These are phyloP conservation scores for Lanmaoa rubissima DNA, from an alignment of 768 basidiomycete genomes.

Conservation along the genomic window DNA sequence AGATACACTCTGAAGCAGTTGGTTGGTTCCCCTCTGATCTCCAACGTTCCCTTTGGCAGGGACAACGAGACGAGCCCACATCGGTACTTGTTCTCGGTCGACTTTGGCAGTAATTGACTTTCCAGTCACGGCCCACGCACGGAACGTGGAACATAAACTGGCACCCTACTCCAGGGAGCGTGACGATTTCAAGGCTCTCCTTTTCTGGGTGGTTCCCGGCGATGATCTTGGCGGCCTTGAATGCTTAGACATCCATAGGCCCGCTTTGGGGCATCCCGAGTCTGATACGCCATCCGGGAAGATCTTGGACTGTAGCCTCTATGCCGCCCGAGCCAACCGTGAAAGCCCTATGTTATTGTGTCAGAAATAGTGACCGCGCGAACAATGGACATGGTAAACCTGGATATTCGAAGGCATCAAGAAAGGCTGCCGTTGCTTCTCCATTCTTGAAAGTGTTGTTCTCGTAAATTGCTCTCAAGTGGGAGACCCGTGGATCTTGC, in stretches of 20 bases:
- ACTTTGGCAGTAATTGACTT: conserved; percentile 43
- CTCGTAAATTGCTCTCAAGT: conserved; percentile 45
- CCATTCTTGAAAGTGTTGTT: conserved; percentile 42
- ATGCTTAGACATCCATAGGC: conserved; percentile 60
- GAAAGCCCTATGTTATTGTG: conserved; percentile 37
- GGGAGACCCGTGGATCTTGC: conserved; percentile 53
- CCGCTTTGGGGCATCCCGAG: conserved; percentile 63
- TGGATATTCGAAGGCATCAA: conserved; percentile 44
- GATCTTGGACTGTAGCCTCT: conserved; percentile 58
- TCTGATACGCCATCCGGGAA: conserved; percentile 50
- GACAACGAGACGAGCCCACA: conserved; percentile 52
- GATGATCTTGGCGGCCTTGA: conserved; percentile 55
- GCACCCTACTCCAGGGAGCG: conserved; percentile 42
- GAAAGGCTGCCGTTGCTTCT: conserved; percentile 46
- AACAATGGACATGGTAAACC: conserved; percentile 27
- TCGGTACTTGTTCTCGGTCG: conserved; percentile 36
- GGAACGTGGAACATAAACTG: conserved; percentile 49
- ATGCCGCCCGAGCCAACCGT: conserved; percentile 55
- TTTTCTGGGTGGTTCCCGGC: conserved; percentile 49
- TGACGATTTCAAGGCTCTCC: conserved; percentile 57
- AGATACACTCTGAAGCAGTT: conserved; percentile 56
- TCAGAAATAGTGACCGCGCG: neutral
- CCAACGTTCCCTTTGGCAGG: conserved; percentile 43
- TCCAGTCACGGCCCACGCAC: conserved; percentile 55
- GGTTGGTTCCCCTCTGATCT: conserved; percentile 31